These are phyloP conservation scores for Phytophthora kernoviae DNA, from an alignment of 352 stramenopile species.

Conservation along the genomic window DNA sequence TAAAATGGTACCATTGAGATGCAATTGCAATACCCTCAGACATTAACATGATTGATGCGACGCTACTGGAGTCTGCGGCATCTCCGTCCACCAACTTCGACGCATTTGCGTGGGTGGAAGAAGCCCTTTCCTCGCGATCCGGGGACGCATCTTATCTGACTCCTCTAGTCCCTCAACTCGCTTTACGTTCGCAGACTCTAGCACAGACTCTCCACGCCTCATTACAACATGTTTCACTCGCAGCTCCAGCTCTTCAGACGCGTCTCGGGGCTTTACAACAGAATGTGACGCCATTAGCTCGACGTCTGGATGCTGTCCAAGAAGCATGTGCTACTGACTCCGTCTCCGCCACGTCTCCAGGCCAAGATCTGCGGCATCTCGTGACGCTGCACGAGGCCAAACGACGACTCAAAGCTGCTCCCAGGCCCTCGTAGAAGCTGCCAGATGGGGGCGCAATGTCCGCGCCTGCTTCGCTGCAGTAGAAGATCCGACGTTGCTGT, in stretches of 20 bases:
- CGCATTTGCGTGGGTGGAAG: conserved; percentile 74
- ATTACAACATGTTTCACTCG: conserved; percentile 64
- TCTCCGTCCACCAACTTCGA: conserved; percentile 62
- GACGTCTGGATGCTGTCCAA: conserved; percentile 49
- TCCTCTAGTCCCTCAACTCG: conserved; percentile 58
- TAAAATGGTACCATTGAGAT: background rate
- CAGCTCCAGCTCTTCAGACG: conserved; percentile 53
- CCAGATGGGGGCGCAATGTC: conserved; percentile 70
- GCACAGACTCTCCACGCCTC: conserved; percentile 57
- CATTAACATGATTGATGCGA: conserved; percentile 17
- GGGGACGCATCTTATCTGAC: conserved; percentile 37
- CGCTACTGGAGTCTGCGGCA: conserved; percentile 48
- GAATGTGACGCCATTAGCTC: conserved; percentile 41
- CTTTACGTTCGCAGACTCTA: conserved; percentile 66
- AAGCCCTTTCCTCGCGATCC: conserved; percentile 48
- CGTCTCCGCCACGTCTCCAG: background rate
- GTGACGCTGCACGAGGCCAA: conserved; percentile 76
- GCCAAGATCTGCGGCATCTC: conserved; percentile 53
- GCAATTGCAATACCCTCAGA: background rate
- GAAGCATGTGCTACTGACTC: conserved; percentile 27
- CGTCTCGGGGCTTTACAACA: conserved; percentile 57
- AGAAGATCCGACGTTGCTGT: conserved; percentile 43
- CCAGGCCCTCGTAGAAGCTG: conserved; percentile 69
- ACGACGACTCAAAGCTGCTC: conserved; percentile 59
- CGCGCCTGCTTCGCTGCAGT: conserved; percentile 49